Evolutionary conservation across 2,329 filamentous ascomycete genomes (phyloP).

Genomic region (Paracorniculantispora psalliotae): DNA sequence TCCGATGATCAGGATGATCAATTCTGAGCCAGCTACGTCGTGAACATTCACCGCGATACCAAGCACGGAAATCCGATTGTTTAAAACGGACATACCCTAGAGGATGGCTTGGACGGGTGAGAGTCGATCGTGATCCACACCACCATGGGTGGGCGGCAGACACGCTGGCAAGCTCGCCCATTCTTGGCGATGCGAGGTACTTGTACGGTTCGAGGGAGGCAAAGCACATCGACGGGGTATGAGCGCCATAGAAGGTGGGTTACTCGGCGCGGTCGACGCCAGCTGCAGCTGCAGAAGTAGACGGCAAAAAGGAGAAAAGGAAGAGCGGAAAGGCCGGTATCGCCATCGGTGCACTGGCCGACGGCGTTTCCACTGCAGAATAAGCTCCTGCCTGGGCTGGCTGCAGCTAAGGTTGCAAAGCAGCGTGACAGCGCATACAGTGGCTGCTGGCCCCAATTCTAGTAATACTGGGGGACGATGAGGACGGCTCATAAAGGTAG

Average conservation of each 20-base stretch:
- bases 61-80: background rate
- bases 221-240: background rate
- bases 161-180: background rate
- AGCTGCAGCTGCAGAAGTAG: background rate
- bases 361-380: background rate
- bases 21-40: background rate
- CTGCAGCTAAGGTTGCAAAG: background rate
- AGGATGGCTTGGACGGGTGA: background rate
- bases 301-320: background rate
- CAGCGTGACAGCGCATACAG: constrained; percentile 7
- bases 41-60: background rate
- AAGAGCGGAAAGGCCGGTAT: background rate
- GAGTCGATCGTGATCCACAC: background rate
- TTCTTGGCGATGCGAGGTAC: background rate
- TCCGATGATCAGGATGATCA: background rate
- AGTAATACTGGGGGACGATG: background rate
- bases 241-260: background rate
- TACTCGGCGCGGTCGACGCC: background rate
- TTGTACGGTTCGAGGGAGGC: background rate
- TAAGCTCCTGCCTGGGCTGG: too few species aligned
- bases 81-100: background rate
- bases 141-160: background rate
- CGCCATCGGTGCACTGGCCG: background rate
- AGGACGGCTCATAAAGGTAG: background rate
- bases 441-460: constrained; percentile 4